Conservation (phyloP, 1,284 basidiomycete species). For the Moniliophthora roreri region DNA sequence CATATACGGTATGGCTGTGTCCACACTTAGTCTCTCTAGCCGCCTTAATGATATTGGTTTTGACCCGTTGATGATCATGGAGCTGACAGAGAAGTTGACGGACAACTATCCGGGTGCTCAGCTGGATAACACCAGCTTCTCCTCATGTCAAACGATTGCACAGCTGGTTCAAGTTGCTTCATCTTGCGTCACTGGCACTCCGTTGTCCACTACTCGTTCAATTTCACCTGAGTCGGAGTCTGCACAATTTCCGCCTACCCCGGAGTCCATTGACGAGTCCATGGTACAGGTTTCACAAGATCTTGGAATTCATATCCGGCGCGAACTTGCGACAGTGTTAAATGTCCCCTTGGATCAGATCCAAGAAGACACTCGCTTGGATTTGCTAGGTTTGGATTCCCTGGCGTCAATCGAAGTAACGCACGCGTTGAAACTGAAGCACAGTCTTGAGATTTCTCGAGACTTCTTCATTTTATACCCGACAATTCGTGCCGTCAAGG, state of each 20-base stretch:
- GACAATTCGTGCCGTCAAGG: neutral
- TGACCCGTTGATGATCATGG: slow-evolving; percentile 4
- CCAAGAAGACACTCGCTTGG: neutral
- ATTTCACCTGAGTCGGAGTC: neutral
- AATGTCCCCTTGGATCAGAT: neutral
- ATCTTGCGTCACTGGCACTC: neutral
- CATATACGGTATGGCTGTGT: neutral
- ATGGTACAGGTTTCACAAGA: too few species aligned
- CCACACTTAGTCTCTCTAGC: neutral
- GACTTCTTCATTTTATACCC: neutral
- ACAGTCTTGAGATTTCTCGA: neutral
- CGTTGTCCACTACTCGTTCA: neutral
- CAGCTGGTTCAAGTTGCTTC: neutral
- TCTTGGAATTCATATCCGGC: neutral
- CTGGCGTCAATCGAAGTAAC: neutral
- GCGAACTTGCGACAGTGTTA: neutral
- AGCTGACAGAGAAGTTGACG: neutral
- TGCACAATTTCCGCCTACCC: neutral
- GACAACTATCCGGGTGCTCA: neutral
- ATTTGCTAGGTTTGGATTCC: neutral
- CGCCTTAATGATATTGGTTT: neutral
- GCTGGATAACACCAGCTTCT: neutral
- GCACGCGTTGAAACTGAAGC: neutral
- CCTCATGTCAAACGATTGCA: neutral
- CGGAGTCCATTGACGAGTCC: neutral